Evolutionary conservation across 2,329 filamentous ascomycete genomes (phyloP).

Genomic region (Stachybotrys elegans): DNA sequence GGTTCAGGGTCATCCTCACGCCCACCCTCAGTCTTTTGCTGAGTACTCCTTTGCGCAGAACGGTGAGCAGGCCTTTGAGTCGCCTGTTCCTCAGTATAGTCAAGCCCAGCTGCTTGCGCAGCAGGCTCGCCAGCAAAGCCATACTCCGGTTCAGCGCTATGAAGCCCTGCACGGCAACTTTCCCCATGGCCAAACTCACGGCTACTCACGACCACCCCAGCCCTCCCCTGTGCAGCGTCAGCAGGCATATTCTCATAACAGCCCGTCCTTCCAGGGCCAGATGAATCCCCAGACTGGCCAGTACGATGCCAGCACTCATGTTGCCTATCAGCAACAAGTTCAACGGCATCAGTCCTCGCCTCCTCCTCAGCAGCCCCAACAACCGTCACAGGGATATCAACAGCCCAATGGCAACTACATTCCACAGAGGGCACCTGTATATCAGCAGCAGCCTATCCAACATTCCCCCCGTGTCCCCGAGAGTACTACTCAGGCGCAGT

Average conservation of each 20-base stretch:
- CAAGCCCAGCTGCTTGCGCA: slow-evolving; percentile 28
- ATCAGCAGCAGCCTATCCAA: too few relatives aligned
- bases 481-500: too few relatives aligned
- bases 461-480: too few relatives aligned
- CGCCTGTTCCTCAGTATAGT: slow-evolving; percentile 24
- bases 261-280: slow-evolving; percentile 17
- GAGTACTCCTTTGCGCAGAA: slow-evolving; percentile 28
- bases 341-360: too few relatives aligned
- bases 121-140: slow-evolving; percentile 23
- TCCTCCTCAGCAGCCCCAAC: too few relatives aligned
- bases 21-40: slow-evolving; percentile 26
- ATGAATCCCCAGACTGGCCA: slow-evolving; percentile 18
- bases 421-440: too few relatives aligned
- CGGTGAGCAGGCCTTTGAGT: slow-evolving; percentile 25
- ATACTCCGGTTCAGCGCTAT: slow-evolving; percentile 28
- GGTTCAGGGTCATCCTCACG: slow-evolving; percentile 23
- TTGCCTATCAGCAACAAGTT: slow-evolving; percentile 14
- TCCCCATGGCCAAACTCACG: slow-evolving; percentile 14
- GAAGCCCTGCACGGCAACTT: slow-evolving; percentile 20
- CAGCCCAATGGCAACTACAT: too few relatives aligned
- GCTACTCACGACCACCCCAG: slow-evolving; percentile 21
- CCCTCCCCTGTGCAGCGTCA: slow-evolving; percentile 23
- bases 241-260: slow-evolving; percentile 16
- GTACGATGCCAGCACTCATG: slow-evolving; percentile 10
- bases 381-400: too few relatives aligned